Percentiles rank a stretch among this genome's conserved stretches.
phyloP scores from a whole-genome alignment of 108 stramenopile genomes.

The Asterionellopsis glacialis region DNA sequence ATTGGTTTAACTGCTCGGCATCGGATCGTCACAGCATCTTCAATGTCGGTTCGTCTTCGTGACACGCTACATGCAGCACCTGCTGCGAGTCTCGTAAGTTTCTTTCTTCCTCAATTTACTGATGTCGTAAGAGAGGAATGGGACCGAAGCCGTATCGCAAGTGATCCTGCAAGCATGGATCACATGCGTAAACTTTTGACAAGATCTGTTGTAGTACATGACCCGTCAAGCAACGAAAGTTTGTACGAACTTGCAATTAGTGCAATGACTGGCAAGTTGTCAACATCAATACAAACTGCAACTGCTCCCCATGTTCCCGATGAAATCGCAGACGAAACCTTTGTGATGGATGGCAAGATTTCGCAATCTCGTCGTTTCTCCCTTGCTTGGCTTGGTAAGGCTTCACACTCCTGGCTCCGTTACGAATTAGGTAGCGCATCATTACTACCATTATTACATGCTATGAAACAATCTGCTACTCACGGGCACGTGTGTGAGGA shows the following conservation, averaged over 20 bases:
- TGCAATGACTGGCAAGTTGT: constrained; percentile 49
- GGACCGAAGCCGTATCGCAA: constrained; percentile 62
- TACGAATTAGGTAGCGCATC: constrained; percentile 54
- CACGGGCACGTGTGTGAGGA: constrained; percentile 79
- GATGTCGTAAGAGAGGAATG: constrained; percentile 77
- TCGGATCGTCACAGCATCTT: constrained; percentile 59
- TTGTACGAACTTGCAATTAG: constrained; percentile 43
- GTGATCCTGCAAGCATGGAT: constrained; percentile 61
- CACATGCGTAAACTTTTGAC: constrained; percentile 69
- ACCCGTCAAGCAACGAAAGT: constrained; percentile 17
- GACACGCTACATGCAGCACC: constrained; percentile 36
- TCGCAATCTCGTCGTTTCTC: constrained; percentile 51
- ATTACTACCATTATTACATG: constrained; percentile 51
- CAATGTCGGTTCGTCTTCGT: constrained; percentile 26
- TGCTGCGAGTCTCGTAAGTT: constrained; percentile 52
- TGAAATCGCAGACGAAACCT: constrained; percentile 34
- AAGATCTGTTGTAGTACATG: constrained; percentile 64
- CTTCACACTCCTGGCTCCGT: constrained; percentile 49
- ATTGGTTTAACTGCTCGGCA: constrained; percentile 82
- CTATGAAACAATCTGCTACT: constrained; percentile 38
- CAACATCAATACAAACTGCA: constrained; percentile 4
- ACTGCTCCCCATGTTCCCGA: constrained; percentile 22
- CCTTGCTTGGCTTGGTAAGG: constrained; percentile 48
- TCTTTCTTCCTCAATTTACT: constrained; percentile 68
- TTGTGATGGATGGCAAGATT: constrained; percentile 47